Evolutionary conservation across 148 eudicot species (phyloP).

Genomic region (Silene uniflora): DNA sequence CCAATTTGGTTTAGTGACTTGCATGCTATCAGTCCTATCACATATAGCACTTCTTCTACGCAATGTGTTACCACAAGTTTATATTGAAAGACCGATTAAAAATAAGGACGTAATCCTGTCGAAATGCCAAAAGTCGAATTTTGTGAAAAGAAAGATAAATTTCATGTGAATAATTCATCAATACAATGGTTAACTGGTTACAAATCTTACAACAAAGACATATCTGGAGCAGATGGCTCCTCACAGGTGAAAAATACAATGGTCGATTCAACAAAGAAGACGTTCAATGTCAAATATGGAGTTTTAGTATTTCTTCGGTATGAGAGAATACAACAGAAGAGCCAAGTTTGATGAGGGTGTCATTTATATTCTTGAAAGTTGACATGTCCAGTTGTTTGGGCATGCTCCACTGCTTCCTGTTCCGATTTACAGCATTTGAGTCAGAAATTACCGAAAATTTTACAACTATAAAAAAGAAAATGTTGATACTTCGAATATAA

Average conservation of each 20-base stretch:
- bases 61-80: no score
- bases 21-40: no score
- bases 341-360: background rate
- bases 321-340: background rate
- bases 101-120: background rate
- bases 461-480: background rate
- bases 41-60: no score
- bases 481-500: background rate
- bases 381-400: conserved; percentile 79
- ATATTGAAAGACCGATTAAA: background rate
- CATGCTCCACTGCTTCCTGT: conserved; percentile 95
- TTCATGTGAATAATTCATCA: background rate
- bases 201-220: background rate
- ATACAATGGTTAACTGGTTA: conserved; percentile 2
- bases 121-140: background rate
- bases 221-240: background rate
- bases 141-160: background rate
- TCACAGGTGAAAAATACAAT: conserved; percentile 2
- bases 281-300: background rate
- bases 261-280: background rate
- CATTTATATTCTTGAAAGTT: conserved; percentile 84
- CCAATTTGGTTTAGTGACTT: no score
- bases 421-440: background rate
- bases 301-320: background rate
- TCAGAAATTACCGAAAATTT: background rate